Conservation (phyloP, 331 rosid genomes). For the Stylosanthes scabra region DNA sequence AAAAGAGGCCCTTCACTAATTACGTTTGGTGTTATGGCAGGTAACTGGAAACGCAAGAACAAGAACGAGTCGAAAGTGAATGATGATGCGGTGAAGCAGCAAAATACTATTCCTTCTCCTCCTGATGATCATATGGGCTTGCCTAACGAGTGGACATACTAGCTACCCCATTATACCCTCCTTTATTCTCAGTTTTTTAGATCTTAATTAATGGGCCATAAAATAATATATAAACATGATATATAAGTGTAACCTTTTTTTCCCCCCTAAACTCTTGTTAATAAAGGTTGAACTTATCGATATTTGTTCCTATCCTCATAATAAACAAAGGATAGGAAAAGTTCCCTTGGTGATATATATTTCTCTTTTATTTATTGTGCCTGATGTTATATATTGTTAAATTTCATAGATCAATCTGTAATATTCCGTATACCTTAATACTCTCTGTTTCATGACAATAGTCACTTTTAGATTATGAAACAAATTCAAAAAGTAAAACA, state of each 20-base stretch:
- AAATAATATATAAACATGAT: neutral
- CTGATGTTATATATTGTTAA: too few species aligned
- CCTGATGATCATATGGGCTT: neutral
- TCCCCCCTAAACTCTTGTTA: neutral
- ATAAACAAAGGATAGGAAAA: too few species aligned
- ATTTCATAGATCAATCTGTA: too few species aligned
- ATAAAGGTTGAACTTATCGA: too few species aligned
- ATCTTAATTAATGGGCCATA: neutral
- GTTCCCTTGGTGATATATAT: too few species aligned
- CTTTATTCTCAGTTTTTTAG: too few species aligned
- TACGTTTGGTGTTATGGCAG: neutral
- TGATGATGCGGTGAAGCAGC: neutral
- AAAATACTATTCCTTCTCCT: neutral
- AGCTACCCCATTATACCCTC: neutral
- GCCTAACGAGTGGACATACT: conserved; percentile 32
- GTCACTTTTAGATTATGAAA: too few species aligned
- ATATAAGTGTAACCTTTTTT: neutral
- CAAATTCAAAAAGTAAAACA: too few species aligned
- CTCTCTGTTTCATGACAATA: too few species aligned
- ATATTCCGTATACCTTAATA: too few species aligned
- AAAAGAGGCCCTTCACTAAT: neutral
- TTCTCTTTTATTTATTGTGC: too few species aligned
- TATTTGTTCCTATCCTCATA: too few species aligned
- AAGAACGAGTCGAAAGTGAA: neutral
- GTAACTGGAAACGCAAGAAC: neutral